Evolutionary conservation across 2,329 filamentous ascomycete genomes (phyloP).

Genomic region (Arthrobotrys entomopaga): DNA sequence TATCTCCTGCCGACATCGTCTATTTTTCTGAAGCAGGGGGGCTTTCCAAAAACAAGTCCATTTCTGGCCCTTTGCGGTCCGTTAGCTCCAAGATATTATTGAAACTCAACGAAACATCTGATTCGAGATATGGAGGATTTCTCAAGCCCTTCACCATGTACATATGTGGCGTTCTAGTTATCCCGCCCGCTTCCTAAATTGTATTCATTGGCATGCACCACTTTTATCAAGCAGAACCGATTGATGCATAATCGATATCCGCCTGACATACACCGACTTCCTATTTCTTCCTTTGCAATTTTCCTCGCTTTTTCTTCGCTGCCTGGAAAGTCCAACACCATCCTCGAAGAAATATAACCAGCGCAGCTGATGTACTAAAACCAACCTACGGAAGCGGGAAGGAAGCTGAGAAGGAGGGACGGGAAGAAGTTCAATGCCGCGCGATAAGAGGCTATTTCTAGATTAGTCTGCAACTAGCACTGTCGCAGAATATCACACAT

Average conservation of each 20-base stretch:
- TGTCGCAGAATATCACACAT: background rate
- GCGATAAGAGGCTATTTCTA: background rate
- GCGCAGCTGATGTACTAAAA: background rate
- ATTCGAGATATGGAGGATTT: too few species aligned
- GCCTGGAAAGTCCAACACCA: conserved; percentile 13
- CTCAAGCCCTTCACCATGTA: conserved; percentile 1
- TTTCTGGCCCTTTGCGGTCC: background rate
- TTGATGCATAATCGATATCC: conserved; percentile 39
- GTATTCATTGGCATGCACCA: background rate
- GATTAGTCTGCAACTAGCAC: background rate
- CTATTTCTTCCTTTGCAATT: background rate
- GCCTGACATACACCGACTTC: conserved; percentile 41
- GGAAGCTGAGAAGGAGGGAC: background rate
- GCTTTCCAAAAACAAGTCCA: background rate
- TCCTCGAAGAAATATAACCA: background rate
- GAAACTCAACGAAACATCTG: conserved; percentile 11
- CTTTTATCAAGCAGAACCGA: background rate
- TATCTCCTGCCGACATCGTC: conserved; percentile 3
- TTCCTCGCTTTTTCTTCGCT: conserved; percentile 23
- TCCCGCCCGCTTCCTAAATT: conserved; percentile 1
- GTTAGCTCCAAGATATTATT: background rate
- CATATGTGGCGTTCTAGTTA: background rate
- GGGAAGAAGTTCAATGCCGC: background rate
- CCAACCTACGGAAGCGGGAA: conserved; percentile 10
- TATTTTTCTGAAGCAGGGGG: background rate